phyloP scores from a whole-genome alignment of 2,329 filamentous ascomycete species.

The Fusarium sp. region DNA sequence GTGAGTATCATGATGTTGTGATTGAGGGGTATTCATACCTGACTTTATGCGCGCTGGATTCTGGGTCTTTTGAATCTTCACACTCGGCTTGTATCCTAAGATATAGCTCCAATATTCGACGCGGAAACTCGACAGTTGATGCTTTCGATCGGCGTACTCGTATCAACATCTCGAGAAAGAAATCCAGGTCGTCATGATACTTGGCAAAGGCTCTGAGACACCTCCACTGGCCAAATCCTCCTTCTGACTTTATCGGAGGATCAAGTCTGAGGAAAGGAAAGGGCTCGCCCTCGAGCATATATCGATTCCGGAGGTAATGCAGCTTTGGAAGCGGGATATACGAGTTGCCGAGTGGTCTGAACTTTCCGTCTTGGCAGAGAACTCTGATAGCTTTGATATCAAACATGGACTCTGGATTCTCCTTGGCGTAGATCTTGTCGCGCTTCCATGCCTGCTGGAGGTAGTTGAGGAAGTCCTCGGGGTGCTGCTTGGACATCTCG shows the following conservation, averaged over 20 bases:
- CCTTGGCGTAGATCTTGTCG: conserved; percentile 39
- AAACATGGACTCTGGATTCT: conserved; percentile 36
- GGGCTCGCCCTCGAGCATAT: conserved; percentile 39
- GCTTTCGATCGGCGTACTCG: conserved; percentile 29
- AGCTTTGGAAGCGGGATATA: conserved; percentile 43
- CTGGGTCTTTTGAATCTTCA: conserved; percentile 26
- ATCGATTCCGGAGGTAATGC: conserved; percentile 41
- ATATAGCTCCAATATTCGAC: conserved; percentile 41
- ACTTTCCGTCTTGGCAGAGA: conserved; percentile 35
- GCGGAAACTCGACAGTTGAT: conserved; percentile 36
- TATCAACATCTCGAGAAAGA: conserved; percentile 41
- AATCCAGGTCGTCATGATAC: conserved; percentile 34
- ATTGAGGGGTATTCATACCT: conserved; percentile 20
- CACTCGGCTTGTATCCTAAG: conserved; percentile 41
- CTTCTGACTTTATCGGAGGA: conserved; percentile 30
- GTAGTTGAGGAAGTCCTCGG: conserved; percentile 38
- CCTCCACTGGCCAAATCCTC: conserved; percentile 34
- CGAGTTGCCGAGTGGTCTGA: conserved; percentile 30
- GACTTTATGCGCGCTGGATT: conserved; percentile 24
- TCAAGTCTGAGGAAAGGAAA: conserved; percentile 42
- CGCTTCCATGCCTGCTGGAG: conserved; percentile 40
- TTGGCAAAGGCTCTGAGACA: conserved; percentile 37
- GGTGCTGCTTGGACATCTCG: conserved; percentile 38
- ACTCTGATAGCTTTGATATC: conserved; percentile 36
- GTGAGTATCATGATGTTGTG: conserved; percentile 6